These are phyloP conservation scores for Boletellus ananas DNA, from an alignment of 768 basidiomycete genomes.

Conservation along the genomic window DNA sequence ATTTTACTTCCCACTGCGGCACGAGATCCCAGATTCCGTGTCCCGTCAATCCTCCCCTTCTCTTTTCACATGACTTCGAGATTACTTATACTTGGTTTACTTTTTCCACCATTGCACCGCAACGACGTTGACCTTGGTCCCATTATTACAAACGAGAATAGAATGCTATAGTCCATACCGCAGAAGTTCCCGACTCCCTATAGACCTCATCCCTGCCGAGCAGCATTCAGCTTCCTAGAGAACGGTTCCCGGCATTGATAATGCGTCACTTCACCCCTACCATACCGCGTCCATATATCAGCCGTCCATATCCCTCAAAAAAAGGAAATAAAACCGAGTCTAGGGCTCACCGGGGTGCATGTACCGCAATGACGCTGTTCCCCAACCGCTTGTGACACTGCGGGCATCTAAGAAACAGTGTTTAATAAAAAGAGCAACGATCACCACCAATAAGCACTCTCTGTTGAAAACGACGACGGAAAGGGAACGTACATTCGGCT, in stretches of 20 bases:
- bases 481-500: slow-evolving; percentile 87
- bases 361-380: slow-evolving; percentile 90
- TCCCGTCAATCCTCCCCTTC: too few relatives aligned
- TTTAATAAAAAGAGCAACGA: not conserved
- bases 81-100: too few relatives aligned
- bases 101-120: too few relatives aligned
- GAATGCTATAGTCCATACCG: too few relatives aligned
- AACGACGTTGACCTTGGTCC: too few relatives aligned
- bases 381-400: slow-evolving; percentile 94
- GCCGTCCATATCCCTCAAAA: not conserved
- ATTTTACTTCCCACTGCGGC: too few relatives aligned
- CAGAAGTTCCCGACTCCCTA: too few relatives aligned
- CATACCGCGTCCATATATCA: not conserved
- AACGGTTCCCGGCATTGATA: slow-evolving; percentile 93
- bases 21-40: too few relatives aligned
- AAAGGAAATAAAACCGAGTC: not conserved
- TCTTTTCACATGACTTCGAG: too few relatives aligned
- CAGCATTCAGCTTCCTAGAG: slow-evolving; percentile 49
- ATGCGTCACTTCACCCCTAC: slow-evolving; percentile 93
- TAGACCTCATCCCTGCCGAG: slow-evolving; percentile 10
- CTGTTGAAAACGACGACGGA: too few relatives aligned
- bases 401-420: slow-evolving; percentile 62
- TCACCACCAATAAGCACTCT: not conserved
- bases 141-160: not conserved
- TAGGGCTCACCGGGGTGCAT: slow-evolving; percentile 71